A percentile compares a stretch with the other conserved stretches of the same genome.
Evolutionary conservation across 2,329 filamentous ascomycete genomes (phyloP).

Genomic region (Zarea fungicola): DNA sequence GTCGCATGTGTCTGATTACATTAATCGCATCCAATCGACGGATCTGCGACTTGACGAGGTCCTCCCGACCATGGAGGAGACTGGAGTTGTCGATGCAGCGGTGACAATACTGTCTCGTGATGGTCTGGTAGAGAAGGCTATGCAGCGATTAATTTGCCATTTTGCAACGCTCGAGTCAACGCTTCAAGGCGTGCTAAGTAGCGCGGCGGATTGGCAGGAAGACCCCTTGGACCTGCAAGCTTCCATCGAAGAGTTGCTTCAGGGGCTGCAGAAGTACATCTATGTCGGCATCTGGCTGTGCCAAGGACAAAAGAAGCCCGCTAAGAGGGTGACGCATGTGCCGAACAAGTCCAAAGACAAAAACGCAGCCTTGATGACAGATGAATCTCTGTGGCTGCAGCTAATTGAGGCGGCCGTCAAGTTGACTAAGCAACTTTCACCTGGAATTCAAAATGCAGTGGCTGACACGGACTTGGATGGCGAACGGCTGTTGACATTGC

Average conservation of each 20-base stretch:
- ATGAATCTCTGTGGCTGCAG: constrained; percentile 55
- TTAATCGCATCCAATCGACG: constrained; percentile 68
- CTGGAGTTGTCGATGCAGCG: constrained; percentile 85
- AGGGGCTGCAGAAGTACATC: constrained; percentile 79
- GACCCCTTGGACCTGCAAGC: constrained; percentile 48
- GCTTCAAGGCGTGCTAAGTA: constrained; percentile 66
- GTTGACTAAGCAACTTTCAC: constrained; percentile 60
- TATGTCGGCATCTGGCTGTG: constrained; percentile 95
- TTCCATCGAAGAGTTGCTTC: constrained; percentile 67
- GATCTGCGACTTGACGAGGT: constrained; percentile 76
- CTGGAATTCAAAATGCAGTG: constrained; percentile 39
- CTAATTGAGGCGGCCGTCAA: constrained; percentile 57
- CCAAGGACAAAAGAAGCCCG: constrained; percentile 70
- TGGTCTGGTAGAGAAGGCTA: constrained; percentile 75
- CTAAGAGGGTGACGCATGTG: constrained; percentile 39
- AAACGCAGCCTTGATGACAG: constrained; percentile 42
- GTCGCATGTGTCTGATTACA: constrained; percentile 77
- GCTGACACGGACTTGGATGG: constrained; percentile 40
- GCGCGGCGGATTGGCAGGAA: constrained; percentile 51
- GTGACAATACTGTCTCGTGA: constrained; percentile 87
- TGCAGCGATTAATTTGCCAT: constrained; percentile 79
- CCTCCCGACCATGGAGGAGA: constrained; percentile 81
- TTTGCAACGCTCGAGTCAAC: constrained; percentile 74
- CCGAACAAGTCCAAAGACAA: constrained; percentile 47
- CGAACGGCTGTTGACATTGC: constrained; percentile 57